These are phyloP conservation scores for Phytophthora brassicae DNA, from an alignment of 352 stramenopile genomes.

Conservation along the genomic window DNA sequence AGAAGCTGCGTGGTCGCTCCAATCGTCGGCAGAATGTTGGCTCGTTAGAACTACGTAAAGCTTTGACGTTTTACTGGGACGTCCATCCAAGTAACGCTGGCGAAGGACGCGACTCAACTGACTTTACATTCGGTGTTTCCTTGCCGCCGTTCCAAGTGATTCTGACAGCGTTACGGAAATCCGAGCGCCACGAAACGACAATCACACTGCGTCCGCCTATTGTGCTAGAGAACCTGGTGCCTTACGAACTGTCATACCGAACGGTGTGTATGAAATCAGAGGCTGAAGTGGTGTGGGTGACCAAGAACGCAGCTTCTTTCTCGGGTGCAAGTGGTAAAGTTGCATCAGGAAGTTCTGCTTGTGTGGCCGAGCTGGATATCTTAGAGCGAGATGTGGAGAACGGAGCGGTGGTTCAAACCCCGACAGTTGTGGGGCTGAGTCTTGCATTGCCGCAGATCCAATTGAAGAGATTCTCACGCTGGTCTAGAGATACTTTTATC, in stretches of 20 bases:
- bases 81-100: conserved; percentile 39
- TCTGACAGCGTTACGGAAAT: conserved; percentile 68
- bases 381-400: conserved; percentile 45
- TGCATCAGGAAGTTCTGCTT: conserved; percentile 52
- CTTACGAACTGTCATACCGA: conserved; percentile 72
- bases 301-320: conserved; percentile 68
- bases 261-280: conserved; percentile 80
- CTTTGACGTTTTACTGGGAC: conserved; percentile 81
- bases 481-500: conserved; percentile 61
- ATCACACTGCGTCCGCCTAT: conserved; percentile 72
- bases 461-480: conserved; percentile 52
- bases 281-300: conserved; percentile 58
- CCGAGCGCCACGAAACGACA: conserved; percentile 72
- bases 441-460: conserved; percentile 69
- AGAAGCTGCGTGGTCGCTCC: conserved; percentile 21
- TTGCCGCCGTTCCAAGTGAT: conserved; percentile 77
- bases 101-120: neutral
- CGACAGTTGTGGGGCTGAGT: conserved; percentile 70
- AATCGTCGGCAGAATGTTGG: conserved; percentile 50
- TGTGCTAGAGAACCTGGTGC: conserved; percentile 73
- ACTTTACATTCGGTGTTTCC: conserved; percentile 46
- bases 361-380: conserved; percentile 73
- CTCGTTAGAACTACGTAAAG: conserved; percentile 59
- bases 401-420: conserved; percentile 42
- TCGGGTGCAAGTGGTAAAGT: conserved; percentile 58